Conservation (phyloP, 2,329 filamentous ascomycete genomes). For the Talaromyces sp. region DNA sequence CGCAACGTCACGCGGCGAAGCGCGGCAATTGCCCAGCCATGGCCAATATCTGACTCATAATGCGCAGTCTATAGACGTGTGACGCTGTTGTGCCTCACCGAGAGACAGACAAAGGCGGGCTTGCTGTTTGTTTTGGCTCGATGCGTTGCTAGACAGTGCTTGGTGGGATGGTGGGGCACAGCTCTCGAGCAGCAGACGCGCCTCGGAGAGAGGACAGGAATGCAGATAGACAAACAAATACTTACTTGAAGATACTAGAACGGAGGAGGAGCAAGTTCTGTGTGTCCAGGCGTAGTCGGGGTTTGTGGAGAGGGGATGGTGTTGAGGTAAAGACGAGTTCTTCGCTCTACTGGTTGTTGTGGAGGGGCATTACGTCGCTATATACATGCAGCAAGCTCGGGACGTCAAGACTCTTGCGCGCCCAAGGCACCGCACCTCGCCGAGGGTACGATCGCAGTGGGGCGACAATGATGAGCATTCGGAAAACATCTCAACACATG, state of each 20-base stretch:
- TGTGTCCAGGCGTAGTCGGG: background rate
- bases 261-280: background rate
- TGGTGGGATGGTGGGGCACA: constrained; percentile 11
- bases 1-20: constrained; percentile 14
- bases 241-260: background rate
- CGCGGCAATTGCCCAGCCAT: background rate
- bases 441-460: constrained; percentile 34
- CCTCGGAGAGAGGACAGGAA: background rate
- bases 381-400: background rate
- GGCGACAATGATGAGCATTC: constrained; percentile 20
- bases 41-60: constrained; percentile 7
- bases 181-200: background rate
- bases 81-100: background rate
- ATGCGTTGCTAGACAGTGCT: constrained; percentile 1
- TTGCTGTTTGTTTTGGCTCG: constrained; percentile 5
- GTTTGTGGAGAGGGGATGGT: background rate
- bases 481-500: constrained; percentile 10
- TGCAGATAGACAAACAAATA: background rate
- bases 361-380: background rate
- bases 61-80: constrained; percentile 14
- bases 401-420: background rate
- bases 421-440: constrained; percentile 16
- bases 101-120: constrained; percentile 3
- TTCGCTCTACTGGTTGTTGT: background rate
- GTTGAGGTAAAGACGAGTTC: background rate